phyloP scores from a whole-genome alignment of 352 stramenopile species.

The Blastocystis sp. region DNA sequence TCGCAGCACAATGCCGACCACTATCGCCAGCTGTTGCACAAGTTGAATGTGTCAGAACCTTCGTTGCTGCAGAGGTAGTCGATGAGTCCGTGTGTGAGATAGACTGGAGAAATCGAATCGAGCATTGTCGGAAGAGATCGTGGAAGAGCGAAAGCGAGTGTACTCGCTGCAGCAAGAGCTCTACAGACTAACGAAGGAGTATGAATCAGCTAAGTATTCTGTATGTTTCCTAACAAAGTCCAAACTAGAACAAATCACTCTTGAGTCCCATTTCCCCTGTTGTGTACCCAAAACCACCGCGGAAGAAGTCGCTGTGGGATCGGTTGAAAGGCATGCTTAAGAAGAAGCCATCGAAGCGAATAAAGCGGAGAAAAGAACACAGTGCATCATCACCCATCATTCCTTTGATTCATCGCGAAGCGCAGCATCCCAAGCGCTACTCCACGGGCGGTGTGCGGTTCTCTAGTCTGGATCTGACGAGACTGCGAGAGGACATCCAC shows the following conservation, averaged over 20 bases:
- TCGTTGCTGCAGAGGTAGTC: background rate
- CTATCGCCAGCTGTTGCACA: background rate
- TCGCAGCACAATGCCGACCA: background rate
- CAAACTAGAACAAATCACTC: background rate
- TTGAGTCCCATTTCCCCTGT: background rate
- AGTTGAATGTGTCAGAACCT: background rate
- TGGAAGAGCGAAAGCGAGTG: background rate
- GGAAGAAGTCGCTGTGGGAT: background rate
- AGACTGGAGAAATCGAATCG: background rate
- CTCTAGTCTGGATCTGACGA: too few species aligned
- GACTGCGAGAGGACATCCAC: too few species aligned
- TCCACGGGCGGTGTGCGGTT: too few species aligned
- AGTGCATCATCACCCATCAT: background rate
- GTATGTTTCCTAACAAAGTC: too few species aligned
- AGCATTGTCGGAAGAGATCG: background rate
- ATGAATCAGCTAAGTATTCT: background rate
- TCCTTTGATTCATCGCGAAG: background rate
- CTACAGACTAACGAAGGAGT: background rate
- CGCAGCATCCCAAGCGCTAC: too few species aligned
- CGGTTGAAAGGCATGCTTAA: background rate
- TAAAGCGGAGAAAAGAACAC: background rate
- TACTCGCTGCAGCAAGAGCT: constrained; percentile 31
- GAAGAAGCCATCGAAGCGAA: background rate
- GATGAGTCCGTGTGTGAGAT: background rate
- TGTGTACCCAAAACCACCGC: background rate